A percentile compares a stretch with the other conserved stretches of the same genome.
These are phyloP conservation scores for Colletotrichum spaethianum DNA, from an alignment of 2,329 filamentous ascomycete genomes.

Conservation along the genomic window DNA sequence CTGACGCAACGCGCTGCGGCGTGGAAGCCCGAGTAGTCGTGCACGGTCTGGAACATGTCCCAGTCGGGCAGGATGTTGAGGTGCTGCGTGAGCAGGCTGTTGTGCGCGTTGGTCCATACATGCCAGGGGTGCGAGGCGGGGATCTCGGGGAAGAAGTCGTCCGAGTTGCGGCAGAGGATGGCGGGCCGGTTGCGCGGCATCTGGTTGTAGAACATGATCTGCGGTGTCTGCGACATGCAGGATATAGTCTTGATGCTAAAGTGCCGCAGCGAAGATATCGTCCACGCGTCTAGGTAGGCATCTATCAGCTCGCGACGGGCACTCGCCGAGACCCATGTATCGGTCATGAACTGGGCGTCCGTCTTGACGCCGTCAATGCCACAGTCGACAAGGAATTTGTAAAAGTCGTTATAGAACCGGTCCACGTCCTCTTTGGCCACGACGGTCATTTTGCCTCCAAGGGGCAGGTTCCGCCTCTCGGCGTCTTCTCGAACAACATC, in stretches of 20 bases:
- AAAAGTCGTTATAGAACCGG: conserved; percentile 92
- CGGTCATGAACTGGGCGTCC: conserved; percentile 91
- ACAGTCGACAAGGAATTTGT: conserved; percentile 79
- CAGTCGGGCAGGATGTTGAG: conserved; percentile 90
- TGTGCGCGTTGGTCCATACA: conserved; percentile 94
- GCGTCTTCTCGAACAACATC: conserved; percentile 66
- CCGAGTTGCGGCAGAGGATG: conserved; percentile 86
- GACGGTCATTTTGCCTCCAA: conserved; percentile 78
- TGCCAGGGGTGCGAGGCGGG: conserved; percentile 92
- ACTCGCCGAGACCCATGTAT: conserved; percentile 78
- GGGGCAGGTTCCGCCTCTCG: conserved; percentile 60
- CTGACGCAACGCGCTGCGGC: conserved; percentile 91
- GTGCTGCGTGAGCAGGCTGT: conserved; percentile 84
- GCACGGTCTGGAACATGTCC: conserved; percentile 78
- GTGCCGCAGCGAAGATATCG: conserved; percentile 80
- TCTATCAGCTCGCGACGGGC: conserved; percentile 80
- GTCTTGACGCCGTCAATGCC: conserved; percentile 93
- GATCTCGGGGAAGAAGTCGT: conserved; percentile 91
- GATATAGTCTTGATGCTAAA: conserved; percentile 86
- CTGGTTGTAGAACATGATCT: conserved; percentile 88
- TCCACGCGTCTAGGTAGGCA: conserved; percentile 90
- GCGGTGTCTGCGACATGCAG: conserved; percentile 94
- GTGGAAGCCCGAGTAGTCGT: conserved; percentile 84
- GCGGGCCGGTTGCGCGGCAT: conserved; percentile 81
- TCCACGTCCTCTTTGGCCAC: conserved; percentile 81